Conservation (phyloP, 106 monocot species). For the Apostasia ramifera region DNA sequence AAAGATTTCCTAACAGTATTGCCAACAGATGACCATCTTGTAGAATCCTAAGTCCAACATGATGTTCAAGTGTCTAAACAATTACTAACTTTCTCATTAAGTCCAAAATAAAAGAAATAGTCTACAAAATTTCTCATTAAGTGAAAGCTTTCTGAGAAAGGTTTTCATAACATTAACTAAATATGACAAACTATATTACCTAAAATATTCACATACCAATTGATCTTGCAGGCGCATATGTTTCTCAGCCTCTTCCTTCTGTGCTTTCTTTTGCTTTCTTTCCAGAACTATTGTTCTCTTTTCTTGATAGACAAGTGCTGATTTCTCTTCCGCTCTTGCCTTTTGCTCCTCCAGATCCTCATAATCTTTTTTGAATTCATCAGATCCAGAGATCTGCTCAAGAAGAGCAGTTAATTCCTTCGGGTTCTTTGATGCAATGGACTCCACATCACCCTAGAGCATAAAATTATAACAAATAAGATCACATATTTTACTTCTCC, state of each 20-base stretch:
- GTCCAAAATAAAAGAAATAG: too few relatives aligned
- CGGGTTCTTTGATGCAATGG: slow-evolving; percentile 98
- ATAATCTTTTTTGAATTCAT: slow-evolving; percentile 88
- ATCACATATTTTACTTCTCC: background rate
- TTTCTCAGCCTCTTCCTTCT: slow-evolving; percentile 99
- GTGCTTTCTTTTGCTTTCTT: slow-evolving; percentile 96
- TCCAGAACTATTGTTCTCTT: slow-evolving; percentile 87
- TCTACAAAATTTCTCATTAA: too few relatives aligned
- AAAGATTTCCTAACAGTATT: too few relatives aligned
- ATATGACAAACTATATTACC: too few relatives aligned
- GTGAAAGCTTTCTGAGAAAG: too few relatives aligned
- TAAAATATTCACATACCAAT: slow-evolving; percentile 35
- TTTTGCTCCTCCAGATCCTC: slow-evolving; percentile 78
- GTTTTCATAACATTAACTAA: too few relatives aligned
- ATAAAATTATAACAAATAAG: slow-evolving; percentile 5
- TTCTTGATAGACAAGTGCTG: slow-evolving; percentile 90
- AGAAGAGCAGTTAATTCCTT: slow-evolving; percentile 84
- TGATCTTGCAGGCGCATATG: slow-evolving; percentile 86
- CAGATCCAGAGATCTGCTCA: slow-evolving; percentile 96
- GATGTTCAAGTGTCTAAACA: too few relatives aligned
- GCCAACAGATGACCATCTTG: too few relatives aligned
- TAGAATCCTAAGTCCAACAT: too few relatives aligned
- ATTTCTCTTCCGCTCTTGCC: slow-evolving; percentile 70
- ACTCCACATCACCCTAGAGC: slow-evolving; percentile 90
- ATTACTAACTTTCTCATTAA: too few relatives aligned